These are phyloP conservation scores for Apiotrichum sp. DNA, from an alignment of 1,284 basidiomycete genomes.

Conservation along the genomic window DNA sequence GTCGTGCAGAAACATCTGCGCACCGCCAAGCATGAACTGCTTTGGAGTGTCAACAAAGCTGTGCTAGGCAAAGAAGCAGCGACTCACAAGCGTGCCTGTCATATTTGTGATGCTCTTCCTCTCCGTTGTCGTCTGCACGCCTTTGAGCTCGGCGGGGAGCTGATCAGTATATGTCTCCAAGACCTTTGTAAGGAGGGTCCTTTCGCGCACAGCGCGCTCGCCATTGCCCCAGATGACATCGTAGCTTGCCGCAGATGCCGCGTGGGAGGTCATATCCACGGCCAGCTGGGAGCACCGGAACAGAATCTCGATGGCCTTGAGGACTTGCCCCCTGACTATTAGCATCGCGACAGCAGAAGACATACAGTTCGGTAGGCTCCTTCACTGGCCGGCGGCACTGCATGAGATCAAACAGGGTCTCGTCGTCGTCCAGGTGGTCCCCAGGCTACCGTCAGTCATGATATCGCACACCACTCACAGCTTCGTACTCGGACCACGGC, in stretches of 20 bases:
- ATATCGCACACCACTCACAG: conserved; percentile 1
- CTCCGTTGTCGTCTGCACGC: background rate
- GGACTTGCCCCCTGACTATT: background rate
- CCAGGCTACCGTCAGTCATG: background rate
- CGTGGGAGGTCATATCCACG: background rate
- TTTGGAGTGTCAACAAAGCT: conserved; percentile 5
- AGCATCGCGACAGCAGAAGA: background rate
- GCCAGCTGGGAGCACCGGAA: background rate
- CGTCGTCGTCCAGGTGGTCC: background rate
- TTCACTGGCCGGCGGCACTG: conserved; percentile 1
- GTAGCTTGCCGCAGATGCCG: background rate
- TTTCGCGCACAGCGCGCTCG: background rate
- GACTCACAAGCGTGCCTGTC: background rate
- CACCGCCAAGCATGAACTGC: conserved; percentile 12
- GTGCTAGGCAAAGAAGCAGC: too few relatives aligned
- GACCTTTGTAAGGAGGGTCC: background rate
- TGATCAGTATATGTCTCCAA: background rate
- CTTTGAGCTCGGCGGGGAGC: background rate
- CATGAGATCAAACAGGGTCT: conserved; percentile 4
- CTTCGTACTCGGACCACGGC: conserved; percentile 13
- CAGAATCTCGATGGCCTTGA: conserved; percentile 4
- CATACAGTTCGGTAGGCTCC: background rate
- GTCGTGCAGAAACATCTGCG: conserved; percentile 14
- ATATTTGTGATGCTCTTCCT: background rate
- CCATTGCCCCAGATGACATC: background rate